Evolutionary conservation across 2,329 filamentous ascomycete genomes (phyloP).

Genomic region (Piedraia hortae): DNA sequence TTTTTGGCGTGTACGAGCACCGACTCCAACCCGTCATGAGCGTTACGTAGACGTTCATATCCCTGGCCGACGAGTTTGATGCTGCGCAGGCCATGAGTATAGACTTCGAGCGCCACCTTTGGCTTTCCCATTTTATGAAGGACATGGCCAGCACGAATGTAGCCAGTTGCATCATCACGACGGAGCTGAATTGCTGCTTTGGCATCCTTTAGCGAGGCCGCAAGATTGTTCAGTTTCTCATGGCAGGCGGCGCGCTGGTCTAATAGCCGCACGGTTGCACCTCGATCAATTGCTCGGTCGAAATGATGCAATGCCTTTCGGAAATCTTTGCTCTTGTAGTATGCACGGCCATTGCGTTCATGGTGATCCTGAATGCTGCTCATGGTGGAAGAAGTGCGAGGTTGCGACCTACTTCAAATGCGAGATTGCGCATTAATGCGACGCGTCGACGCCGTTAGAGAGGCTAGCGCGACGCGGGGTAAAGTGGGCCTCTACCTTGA

Average conservation of each 20-base stretch:
- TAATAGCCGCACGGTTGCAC: slow-evolving; percentile 15
- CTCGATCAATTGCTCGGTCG: slow-evolving; percentile 8
- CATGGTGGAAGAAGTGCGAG: too few relatives aligned
- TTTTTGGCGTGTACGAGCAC: slow-evolving; percentile 17
- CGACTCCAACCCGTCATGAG: slow-evolving; percentile 21
- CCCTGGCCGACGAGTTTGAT: slow-evolving; percentile 16
- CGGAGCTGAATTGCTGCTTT: slow-evolving; percentile 26
- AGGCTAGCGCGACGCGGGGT: too few relatives aligned
- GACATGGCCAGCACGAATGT: slow-evolving; percentile 26
- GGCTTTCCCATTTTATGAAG: slow-evolving; percentile 22
- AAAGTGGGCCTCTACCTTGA: too few relatives aligned
- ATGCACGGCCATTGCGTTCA: slow-evolving; percentile 16
- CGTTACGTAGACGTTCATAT: slow-evolving; percentile 9
- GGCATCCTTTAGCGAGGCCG: slow-evolving; percentile 27
- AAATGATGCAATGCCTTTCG: slow-evolving; percentile 15
- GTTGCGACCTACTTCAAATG: too few relatives aligned
- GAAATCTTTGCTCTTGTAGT: slow-evolving; percentile 19
- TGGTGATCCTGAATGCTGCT: slow-evolving; percentile 3
- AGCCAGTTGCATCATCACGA: slow-evolving; percentile 26
- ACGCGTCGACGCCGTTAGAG: too few relatives aligned
- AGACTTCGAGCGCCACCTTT: slow-evolving; percentile 27
- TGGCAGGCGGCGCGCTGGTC: slow-evolving; percentile 29
- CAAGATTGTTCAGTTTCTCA: slow-evolving; percentile 23
- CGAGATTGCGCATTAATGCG: too few relatives aligned
- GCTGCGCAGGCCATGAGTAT: slow-evolving; percentile 28